Base-by-base conservation (phyloP, 495 filamentous ascomycete genomes). In the Aspergillus indologenus region DNA sequence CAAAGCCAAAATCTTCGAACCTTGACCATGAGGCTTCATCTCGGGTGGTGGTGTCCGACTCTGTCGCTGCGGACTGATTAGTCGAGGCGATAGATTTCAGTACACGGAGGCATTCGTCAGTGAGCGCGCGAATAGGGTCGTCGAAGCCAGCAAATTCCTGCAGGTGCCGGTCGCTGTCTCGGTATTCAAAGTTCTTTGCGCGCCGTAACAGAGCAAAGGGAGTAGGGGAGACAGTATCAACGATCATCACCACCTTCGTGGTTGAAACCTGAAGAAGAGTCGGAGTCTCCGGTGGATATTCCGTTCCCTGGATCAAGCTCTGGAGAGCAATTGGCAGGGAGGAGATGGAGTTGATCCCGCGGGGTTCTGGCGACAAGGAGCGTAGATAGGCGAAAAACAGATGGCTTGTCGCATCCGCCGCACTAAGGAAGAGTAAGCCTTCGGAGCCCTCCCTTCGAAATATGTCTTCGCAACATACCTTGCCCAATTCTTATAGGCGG, bases 371-470 rank as follows among this genome's bases (percentile, higher is more conserved):
- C 0, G 92, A 86, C 42, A 96, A 77, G 1, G 91, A 96, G 45
- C 94, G 87, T 40, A 98, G 81, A 68, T 98, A 98, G 48, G 94
- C 95, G 68, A 98, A 98, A 78, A 98, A 98, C 18, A 98, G 72
- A 74, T 98, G 94, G 68, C 92, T 95, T 12, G 92, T 88, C 46
- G 95, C 94, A 81, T 98, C 92, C 56, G 94, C 94, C 54, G 92
- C 91, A 64, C 90, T 96, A 46, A 14, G 45, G 57, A 61, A 23
- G 34, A 63, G 57, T 74, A 57, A 75, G 72, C 34, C 18, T 46
- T 20, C 1, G 29, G 58, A 49, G 22, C 18, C 50, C 44, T 5
- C 12, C 7, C 2, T 40, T 40, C 34, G 12, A 24, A 5, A 20
- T 46, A 20, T 17, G 44, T 22, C 18, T n/a, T 48, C 19, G 9